Evolutionary conservation across 257 asterid species (phyloP), one percentile per base, ranked within the genome.

Genomic region (Marsdenia floribunda): DNA sequence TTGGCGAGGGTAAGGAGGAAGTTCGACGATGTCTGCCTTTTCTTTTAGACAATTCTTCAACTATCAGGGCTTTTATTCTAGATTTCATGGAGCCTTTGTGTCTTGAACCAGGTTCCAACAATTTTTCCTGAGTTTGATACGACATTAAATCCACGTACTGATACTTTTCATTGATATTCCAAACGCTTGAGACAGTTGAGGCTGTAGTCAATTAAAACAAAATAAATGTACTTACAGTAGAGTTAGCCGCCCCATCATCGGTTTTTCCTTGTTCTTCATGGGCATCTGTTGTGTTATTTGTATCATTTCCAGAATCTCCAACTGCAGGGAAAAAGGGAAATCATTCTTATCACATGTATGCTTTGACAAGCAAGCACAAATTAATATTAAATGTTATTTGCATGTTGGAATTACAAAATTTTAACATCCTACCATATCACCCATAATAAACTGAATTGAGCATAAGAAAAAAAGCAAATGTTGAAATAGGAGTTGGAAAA

Each of bases 51-150:
- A 81, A 78, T 80, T 93, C 96, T 11, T 86, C 93, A 0, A 85
- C 60, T 37, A 92, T 84, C 79, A 90, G 70, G 47, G 97, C 88
- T 74, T 81, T 88, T 80, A 93, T 69, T 59, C 90, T 80, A 7
- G 97, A 87, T 80, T 74, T 88, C 91, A 88, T 87, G 4, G 97
- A 90, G 88, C 76, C 83, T 78, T 85, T 91, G 42, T 80, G 88
- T 42, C 79, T 68, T 44, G 88, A 68, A 68, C 73, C 59, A 15
- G 79, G 68, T 33, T 73, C 88, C 13, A 26, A 13, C n/a, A 54
- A 22, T 76, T 80, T 86, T 46, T 59, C 75, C 60, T 73, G 88
- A 35, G 44, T 79, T 90, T 87, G 87, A 58, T 54, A 79, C 73
- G 19, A 18, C 21, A 37, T 44, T 16, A 72, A 64, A 5, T 6